Evolutionary conservation across 2,329 filamentous ascomycete species (phyloP).

Genomic region (Trichoderma citrinoviride): DNA sequence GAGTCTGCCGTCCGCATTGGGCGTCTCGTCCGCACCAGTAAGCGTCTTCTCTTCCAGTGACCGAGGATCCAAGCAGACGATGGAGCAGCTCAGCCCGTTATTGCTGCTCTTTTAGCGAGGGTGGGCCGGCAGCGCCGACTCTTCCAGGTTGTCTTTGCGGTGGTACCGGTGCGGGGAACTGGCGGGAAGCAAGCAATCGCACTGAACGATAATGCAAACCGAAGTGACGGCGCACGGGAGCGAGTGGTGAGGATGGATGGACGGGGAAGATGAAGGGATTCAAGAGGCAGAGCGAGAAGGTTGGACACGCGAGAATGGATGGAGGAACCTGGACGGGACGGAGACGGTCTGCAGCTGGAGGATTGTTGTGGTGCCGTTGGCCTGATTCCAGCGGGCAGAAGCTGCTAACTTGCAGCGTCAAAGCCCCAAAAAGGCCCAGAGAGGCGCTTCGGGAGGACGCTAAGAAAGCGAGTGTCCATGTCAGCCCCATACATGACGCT

Average conservation of each 20-base stretch:
- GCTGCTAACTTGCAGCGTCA: neutral
- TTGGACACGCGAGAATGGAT: neutral
- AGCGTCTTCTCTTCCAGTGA: constrained; percentile 18
- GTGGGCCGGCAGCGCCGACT: constrained; percentile 9
- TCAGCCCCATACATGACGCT: constrained; percentile 17
- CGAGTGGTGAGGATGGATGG: neutral
- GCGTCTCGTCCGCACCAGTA: constrained; percentile 7
- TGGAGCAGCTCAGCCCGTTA: constrained; percentile 12
- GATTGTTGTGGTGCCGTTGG: neutral
- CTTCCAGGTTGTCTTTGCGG: neutral
- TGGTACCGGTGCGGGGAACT: neutral
- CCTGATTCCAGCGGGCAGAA: constrained; percentile 1
- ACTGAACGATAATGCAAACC: neutral
- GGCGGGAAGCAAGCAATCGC: neutral
- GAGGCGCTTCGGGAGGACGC: constrained; percentile 15
- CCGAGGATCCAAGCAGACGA: constrained; percentile 16
- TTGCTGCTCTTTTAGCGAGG: constrained; percentile 1
- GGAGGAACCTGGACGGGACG: too few species aligned
- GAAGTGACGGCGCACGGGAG: neutral
- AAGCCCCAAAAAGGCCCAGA: neutral
- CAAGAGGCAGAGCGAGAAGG: neutral
- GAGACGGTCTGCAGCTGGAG: neutral
- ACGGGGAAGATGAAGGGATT: neutral
- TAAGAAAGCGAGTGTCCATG: constrained; percentile 2
- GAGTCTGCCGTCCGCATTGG: constrained; percentile 17